Conservation (phyloP, 331 rosid species). For the Saraca asoca region DNA sequence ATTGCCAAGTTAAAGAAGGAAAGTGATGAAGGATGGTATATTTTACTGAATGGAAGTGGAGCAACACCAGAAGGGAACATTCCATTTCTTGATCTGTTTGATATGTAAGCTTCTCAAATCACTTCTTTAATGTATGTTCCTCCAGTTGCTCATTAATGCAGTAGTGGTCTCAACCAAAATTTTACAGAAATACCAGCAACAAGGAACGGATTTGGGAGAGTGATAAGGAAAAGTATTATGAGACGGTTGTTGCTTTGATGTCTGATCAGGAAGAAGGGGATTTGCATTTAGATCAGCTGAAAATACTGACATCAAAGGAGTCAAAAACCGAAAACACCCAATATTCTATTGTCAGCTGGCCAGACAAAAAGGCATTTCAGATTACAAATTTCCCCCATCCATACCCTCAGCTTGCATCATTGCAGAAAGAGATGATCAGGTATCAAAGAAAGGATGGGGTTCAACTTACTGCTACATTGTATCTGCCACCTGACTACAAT, state of each 20-base stretch:
- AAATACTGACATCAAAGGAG: conserved; percentile 87
- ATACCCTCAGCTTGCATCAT: conserved; percentile 85
- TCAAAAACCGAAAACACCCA: conserved; percentile 97
- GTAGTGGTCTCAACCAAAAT: conserved; percentile 46
- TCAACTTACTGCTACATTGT: conserved; percentile 95
- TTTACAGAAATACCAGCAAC: conserved; percentile 78
- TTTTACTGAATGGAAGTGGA: conserved; percentile 85
- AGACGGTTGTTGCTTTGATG: conserved; percentile 87
- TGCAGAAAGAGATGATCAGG: conserved; percentile 97
- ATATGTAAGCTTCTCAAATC: conserved; percentile 64
- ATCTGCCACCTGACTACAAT: conserved; percentile 88
- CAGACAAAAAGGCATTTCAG: conserved; percentile 67
- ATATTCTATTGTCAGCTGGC: conserved; percentile 80
- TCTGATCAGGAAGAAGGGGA: conserved; percentile 95
- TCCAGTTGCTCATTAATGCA: conserved; percentile 24
- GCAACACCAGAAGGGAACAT: conserved; percentile 95
- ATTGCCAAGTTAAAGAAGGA: conserved; percentile 75
- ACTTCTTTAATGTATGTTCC: conserved; percentile 26
- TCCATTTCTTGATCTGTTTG: conserved; percentile 96
- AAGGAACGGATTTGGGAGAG: conserved; percentile 97
- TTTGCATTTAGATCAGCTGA: conserved; percentile 66
- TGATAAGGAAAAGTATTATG: conserved; percentile 75
- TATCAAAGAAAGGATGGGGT: conserved; percentile 98
- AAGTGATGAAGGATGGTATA: conserved; percentile 57
- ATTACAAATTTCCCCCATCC: conserved; percentile 97